Base-by-base conservation (phyloP, 768 basidiomycete species). In the Xanthoconium purpureum region DNA sequence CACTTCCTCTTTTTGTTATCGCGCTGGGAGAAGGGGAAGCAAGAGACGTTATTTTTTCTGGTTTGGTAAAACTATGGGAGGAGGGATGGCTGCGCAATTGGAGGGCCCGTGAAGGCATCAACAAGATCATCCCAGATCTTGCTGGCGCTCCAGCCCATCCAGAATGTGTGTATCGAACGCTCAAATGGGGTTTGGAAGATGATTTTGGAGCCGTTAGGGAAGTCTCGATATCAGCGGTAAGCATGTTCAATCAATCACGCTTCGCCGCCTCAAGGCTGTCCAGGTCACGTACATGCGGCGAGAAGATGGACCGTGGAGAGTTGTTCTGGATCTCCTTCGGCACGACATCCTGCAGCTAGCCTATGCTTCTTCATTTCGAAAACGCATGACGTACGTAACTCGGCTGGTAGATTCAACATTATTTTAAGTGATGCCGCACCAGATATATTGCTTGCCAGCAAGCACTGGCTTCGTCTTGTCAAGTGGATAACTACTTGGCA, bases 201-300 rank as follows among this genome's bases (percentile, higher is more conserved):
- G 75, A 73, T 17, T 90, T 91, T 51, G 88, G 92, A n/a, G 85
- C 88, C 36, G 93, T 98, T 5, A 77, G 95, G 51, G 89, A 92
- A 64, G 81, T 84, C 38, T 89, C 87, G 2, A 79, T 91, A 24
- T 67, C 72, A 38, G 75, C 76, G 63, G 90, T 92, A 68, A 73
- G 93, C 52, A 56, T 29, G 10, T 48, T 56, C 50, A 62, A 15
- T 55, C 33, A 20, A 42, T 39, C 61, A 28, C 30, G 15, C 51
- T 54, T 64, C 14, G 7, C 58, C 20, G 33, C 62, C 43, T 47
- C 39, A 53, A 57, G 55, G 50, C 62, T 36, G 55, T 71, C 36
- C 59, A 89, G 78, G 72, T 87, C 54, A 77, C 84, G 15, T 70
- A 65, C 38, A 69, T 84, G 48, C 79, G 78, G 72, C 64, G 66